Evolutionary conservation across 2,329 filamentous ascomycete species (phyloP), one percentile per base, ranked within the genome.

Genomic region (Aquanectria penicillioides): DNA sequence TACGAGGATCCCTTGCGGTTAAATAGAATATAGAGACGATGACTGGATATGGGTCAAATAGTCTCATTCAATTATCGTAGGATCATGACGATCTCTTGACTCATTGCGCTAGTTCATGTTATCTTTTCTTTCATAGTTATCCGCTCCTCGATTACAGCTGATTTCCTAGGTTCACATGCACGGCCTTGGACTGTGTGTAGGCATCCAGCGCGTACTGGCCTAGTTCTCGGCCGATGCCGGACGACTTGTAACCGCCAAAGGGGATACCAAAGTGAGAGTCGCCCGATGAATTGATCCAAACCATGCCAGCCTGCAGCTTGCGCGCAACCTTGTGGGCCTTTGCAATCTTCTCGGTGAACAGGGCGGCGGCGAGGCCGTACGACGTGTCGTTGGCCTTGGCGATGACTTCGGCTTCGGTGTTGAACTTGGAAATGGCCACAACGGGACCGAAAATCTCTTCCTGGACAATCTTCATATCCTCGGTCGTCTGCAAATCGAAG

Each of bases 341-440:
- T 38, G 59, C 75, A 52, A 85, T 78, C 63, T 85, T 78, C 63
- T 81, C 72, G 0, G 83, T 85, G 63, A 85, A 86, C 6, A 87
- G 72, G 0, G 83, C 79, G 8, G 79, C 78, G 5, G 81, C 81
- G 1, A 86, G 74, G 9, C 83, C 83, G 63, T 86, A 85, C 1
- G 74, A 79, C 1, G 78, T 80, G 66, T 84, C 52, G 34, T 70
- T 67, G 10, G 66, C 67, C 18, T 59, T 62, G 23, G 53, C 40
- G 1, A 67, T 29, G 22, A 46, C 65, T 41, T 68, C 64, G 13
- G 29, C 37, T 4, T 55, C 57, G 3, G 44, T 65, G 25, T 36
- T 50, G 37, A 69, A 69, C 20, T 56, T 51, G 37, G 58, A 36
- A 10, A 68, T 62, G 13, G 43, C 48, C 9, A 61, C 65, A 9